Evolutionary conservation across 129 eudicot genomes (phyloP).

Genomic region (Flaveria linearis): DNA sequence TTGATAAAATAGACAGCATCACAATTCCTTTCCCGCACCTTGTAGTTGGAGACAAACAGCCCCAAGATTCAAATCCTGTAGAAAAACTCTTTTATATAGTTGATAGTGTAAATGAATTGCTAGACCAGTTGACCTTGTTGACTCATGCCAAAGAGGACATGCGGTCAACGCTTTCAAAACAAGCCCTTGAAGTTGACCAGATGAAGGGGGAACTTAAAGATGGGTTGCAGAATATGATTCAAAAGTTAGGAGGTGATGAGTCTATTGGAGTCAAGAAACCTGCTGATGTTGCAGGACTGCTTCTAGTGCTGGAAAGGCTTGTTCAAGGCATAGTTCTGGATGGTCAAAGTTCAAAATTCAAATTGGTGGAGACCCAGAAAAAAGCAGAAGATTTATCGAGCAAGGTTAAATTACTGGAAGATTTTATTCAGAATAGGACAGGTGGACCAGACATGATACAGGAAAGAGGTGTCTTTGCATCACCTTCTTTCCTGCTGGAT

Average conservation of each 20-base stretch:
- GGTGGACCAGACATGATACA: conserved; percentile 47
- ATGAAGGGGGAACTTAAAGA: conserved; percentile 57
- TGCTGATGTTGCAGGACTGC: conserved; percentile 40
- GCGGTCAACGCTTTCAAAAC: conserved; percentile 48
- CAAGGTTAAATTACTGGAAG: conserved; percentile 78
- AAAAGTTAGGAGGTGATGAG: conserved; percentile 56
- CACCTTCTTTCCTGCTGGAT: conserved; percentile 54
- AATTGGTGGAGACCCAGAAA: conserved; percentile 20
- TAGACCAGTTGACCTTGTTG: conserved; percentile 45
- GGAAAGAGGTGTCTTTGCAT: conserved; percentile 35
- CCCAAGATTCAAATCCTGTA: conserved; percentile 47
- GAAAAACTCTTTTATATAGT: conserved; percentile 64
- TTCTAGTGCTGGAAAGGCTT: conserved; percentile 61
- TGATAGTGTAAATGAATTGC: conserved; percentile 49
- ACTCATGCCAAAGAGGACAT: conserved; percentile 58
- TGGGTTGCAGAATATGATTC: conserved; percentile 57
- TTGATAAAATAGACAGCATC: conserved; percentile 51
- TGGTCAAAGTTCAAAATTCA: conserved; percentile 56
- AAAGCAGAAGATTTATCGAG: conserved; percentile 52
- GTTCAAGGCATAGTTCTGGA: conserved; percentile 52
- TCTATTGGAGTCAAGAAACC: conserved; percentile 43
- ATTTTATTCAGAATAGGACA: conserved; percentile 41
- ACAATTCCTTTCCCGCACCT: conserved; percentile 47
- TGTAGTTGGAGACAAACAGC: conserved; percentile 40
- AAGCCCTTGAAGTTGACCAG: conserved; percentile 59